Percentiles rank a stretch among this genome's conserved stretches.
These are phyloP conservation scores for Xerocomus spinulosus DNA, from an alignment of 768 basidiomycete species.

Conservation along the genomic window DNA sequence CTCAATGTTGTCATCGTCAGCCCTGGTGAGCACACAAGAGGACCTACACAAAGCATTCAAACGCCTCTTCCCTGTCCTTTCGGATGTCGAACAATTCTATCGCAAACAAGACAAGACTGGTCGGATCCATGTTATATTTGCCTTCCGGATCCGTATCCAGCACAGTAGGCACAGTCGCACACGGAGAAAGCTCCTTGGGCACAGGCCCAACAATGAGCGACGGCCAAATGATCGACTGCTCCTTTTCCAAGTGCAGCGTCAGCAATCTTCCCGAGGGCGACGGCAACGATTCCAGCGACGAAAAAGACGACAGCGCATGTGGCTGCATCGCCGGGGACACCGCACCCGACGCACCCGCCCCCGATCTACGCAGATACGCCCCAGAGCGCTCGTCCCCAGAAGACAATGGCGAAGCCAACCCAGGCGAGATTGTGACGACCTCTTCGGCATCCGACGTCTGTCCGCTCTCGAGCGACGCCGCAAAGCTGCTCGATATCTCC, in stretches of 20 bases:
- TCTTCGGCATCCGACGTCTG: slow-evolving; percentile 73
- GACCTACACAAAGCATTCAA: slow-evolving; percentile 75
- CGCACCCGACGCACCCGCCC: slow-evolving; percentile 45
- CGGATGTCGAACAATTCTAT: slow-evolving; percentile 72
- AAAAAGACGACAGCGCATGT: slow-evolving; percentile 64
- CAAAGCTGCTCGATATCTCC: slow-evolving; percentile 81
- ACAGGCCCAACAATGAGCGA: slow-evolving; percentile 72
- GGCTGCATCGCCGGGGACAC: slow-evolving; percentile 54
- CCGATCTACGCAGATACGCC: slow-evolving; percentile 11
- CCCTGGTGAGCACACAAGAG: not conserved
- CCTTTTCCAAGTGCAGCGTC: slow-evolving; percentile 78
- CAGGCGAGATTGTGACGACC: slow-evolving; percentile 47
- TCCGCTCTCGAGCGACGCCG: slow-evolving; percentile 73
- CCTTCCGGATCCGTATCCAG: slow-evolving; percentile 50
- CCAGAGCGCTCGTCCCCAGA: slow-evolving; percentile 50
- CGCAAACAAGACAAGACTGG: slow-evolving; percentile 68
- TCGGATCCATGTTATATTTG: slow-evolving; percentile 82
- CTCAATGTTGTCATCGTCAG: not conserved
- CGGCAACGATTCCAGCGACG: slow-evolving; percentile 71
- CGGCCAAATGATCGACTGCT: slow-evolving; percentile 77
- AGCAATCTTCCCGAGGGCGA: slow-evolving; percentile 60
- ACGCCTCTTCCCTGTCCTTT: slow-evolving; percentile 70
- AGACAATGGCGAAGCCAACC: slow-evolving; percentile 56
- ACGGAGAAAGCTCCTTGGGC: slow-evolving; percentile 55
- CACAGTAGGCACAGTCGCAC: slow-evolving; percentile 46